phyloP scores from a whole-genome alignment of 495 filamentous ascomycete species.

The Lepraria neglecta region DNA sequence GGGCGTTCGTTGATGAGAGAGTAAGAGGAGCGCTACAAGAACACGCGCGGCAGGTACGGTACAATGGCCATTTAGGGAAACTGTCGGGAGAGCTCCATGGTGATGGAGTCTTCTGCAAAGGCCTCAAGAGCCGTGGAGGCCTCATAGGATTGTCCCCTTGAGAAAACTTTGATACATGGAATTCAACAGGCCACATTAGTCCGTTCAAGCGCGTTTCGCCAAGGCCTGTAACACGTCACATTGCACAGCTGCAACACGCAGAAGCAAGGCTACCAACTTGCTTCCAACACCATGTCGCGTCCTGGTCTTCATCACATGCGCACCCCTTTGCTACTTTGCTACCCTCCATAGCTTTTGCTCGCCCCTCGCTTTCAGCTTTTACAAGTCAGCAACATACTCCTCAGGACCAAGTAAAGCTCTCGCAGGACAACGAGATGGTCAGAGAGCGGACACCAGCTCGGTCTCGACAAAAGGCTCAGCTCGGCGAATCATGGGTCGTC shows the following conservation, averaged over 20 bases:
- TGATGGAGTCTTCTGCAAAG: slow-evolving; percentile 15
- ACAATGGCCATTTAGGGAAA: neutral
- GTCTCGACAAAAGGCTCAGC: slow-evolving; percentile 23
- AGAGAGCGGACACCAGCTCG: slow-evolving; percentile 24
- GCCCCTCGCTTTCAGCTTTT: neutral
- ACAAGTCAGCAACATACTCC: neutral
- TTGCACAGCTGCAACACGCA: neutral
- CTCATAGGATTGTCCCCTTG: slow-evolving; percentile 10
- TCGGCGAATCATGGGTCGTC: slow-evolving; percentile 39
- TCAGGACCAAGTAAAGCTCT: neutral
- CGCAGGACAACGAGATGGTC: slow-evolving; percentile 17
- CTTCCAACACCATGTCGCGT: slow-evolving; percentile 1
- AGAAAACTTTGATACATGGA: neutral
- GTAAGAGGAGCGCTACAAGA: slow-evolving; percentile 4
- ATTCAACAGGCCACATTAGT: neutral
- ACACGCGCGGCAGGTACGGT: neutral
- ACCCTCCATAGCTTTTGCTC: slow-evolving; percentile 9
- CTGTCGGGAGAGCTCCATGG: neutral
- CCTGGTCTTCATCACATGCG: neutral
- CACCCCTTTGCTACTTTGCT: slow-evolving; percentile 3
- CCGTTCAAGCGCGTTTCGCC: slow-evolving; percentile 12
- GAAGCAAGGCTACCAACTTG: slow-evolving; percentile 9
- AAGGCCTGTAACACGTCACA: slow-evolving; percentile 7
- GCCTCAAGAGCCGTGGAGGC: slow-evolving; percentile 8
- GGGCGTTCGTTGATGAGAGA: slow-evolving; percentile 1